These are phyloP conservation scores for Clarireedia monteithiana DNA, from an alignment of 2,329 filamentous ascomycete species.

Conservation along the genomic window DNA sequence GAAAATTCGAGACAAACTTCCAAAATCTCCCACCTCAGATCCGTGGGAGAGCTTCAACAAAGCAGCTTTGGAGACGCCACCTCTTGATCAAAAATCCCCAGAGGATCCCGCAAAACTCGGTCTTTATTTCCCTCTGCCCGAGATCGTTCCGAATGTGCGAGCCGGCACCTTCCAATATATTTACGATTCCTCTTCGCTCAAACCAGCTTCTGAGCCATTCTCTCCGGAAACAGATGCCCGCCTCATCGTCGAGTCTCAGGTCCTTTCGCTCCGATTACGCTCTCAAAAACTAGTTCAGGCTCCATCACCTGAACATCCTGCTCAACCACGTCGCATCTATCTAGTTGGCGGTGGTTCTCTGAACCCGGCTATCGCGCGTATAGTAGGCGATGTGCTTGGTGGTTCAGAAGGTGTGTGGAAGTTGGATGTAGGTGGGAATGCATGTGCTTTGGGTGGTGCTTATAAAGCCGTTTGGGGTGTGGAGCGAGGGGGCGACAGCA, in stretches of 20 bases:
- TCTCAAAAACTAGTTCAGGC: slow-evolving; percentile 65
- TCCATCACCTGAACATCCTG: slow-evolving; percentile 44
- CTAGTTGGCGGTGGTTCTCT: slow-evolving; percentile 87
- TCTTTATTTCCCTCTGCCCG: slow-evolving; percentile 90
- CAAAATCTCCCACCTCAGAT: slow-evolving; percentile 42
- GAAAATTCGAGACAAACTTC: slow-evolving; percentile 74
- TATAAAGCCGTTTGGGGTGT: slow-evolving; percentile 95
- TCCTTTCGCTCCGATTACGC: slow-evolving; percentile 82
- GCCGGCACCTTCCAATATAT: slow-evolving; percentile 83
- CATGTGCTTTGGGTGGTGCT: slow-evolving; percentile 85
- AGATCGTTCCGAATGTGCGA: slow-evolving; percentile 88
- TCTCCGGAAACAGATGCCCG: slow-evolving; percentile 69
- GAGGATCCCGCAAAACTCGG: slow-evolving; percentile 68
- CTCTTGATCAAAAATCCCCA: slow-evolving; percentile 53
- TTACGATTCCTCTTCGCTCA: slow-evolving; percentile 46
- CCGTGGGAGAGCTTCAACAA: slow-evolving; percentile 79
- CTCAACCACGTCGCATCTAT: slow-evolving; percentile 84
- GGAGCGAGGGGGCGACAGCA: slow-evolving; percentile 43
- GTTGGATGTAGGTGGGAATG: slow-evolving; percentile 90
- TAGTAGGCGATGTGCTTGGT: slow-evolving; percentile 82
- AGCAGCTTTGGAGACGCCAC: slow-evolving; percentile 57
- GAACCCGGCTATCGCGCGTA: slow-evolving; percentile 80
- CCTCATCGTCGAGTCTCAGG: slow-evolving; percentile 87
- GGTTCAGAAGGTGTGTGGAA: slow-evolving; percentile 85
- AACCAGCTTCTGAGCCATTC: slow-evolving; percentile 32